A percentile compares a stretch with the other conserved stretches of the same genome.
phyloP scores from a whole-genome alignment of 176 grass and related monocot species.

The Cenchrus purpureus region DNA sequence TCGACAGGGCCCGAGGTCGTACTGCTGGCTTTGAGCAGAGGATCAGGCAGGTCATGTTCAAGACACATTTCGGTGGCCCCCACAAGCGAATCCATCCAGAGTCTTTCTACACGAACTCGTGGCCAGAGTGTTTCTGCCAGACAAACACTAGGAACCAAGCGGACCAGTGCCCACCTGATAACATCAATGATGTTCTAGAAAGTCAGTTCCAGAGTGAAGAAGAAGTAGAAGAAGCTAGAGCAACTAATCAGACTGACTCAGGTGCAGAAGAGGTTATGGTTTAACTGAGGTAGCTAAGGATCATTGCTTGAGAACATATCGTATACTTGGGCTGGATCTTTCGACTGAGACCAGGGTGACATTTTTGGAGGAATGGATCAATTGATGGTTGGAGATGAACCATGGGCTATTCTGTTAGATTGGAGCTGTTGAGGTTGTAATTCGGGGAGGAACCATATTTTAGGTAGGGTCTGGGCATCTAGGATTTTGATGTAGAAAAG shows the following conservation, averaged over 20 bases:
- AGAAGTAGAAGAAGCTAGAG: conserved; percentile 40
- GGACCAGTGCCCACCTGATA: conserved; percentile 68
- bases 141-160: conserved; percentile 48
- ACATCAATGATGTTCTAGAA: conserved; percentile 68
- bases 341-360: neutral
- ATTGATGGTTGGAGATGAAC: conserved; percentile 26
- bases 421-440: neutral
- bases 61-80: conserved; percentile 70
- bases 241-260: conserved; percentile 36
- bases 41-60: conserved; percentile 78
- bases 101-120: conserved; percentile 94
- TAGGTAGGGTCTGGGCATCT: conserved; percentile 26
- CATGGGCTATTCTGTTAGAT: neutral
- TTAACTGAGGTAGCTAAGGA: conserved; percentile 15
- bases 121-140: conserved; percentile 99
- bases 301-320: neutral
- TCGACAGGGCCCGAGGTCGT: conserved; percentile 80
- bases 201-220: conserved; percentile 62
- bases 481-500: neutral
- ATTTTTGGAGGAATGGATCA: neutral
- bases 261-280: conserved; percentile 42
- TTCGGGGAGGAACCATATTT: conserved; percentile 3
- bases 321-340: conserved; percentile 1
- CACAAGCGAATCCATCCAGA: conserved; percentile 76
- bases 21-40: conserved; percentile 67